Percentiles rank a stretch among this genome's conserved stretches.
Conservation (phyloP, 208 protist species). For the Porcisia hertigi region DNA sequence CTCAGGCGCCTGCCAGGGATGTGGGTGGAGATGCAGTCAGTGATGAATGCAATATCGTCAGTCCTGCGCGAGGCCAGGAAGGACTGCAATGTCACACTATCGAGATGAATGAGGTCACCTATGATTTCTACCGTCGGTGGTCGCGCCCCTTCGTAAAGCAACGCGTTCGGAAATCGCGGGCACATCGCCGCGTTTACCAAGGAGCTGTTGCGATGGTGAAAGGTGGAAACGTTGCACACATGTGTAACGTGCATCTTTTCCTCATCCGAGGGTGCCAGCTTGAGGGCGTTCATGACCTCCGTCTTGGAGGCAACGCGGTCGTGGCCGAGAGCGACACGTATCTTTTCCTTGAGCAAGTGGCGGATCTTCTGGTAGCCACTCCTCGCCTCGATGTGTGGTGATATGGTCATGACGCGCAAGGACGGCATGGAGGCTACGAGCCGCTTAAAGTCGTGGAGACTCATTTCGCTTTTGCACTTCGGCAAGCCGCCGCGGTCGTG, state of each 20-base stretch:
- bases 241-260: constrained; percentile 65
- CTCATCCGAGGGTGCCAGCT: constrained; percentile 34
- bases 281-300: constrained; percentile 61
- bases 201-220: constrained; percentile 65
- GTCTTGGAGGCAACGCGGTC: constrained; percentile 54
- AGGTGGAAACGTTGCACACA: constrained; percentile 72
- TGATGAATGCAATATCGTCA: constrained; percentile 64
- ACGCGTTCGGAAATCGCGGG: constrained; percentile 49
- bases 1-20: constrained; percentile 49
- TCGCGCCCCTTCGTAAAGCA: constrained; percentile 46
- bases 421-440: constrained; percentile 60
- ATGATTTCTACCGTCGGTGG: constrained; percentile 75
- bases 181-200: constrained; percentile 66
- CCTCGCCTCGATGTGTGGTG: constrained; percentile 52
- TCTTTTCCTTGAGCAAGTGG: constrained; percentile 41
- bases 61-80: constrained; percentile 41
- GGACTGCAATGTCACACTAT: constrained; percentile 58
- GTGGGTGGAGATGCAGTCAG: constrained; percentile 70
- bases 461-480: constrained; percentile 36
- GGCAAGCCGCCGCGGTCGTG: constrained; percentile 68
- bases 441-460: constrained; percentile 38
- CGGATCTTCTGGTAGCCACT: constrained; percentile 52
- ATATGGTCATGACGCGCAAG: constrained; percentile 74
- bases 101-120: constrained; percentile 60
- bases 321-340: constrained; percentile 60